phyloP scores from a whole-genome alignment of 306 rosid genomes.

The Glycine latifolia region DNA sequence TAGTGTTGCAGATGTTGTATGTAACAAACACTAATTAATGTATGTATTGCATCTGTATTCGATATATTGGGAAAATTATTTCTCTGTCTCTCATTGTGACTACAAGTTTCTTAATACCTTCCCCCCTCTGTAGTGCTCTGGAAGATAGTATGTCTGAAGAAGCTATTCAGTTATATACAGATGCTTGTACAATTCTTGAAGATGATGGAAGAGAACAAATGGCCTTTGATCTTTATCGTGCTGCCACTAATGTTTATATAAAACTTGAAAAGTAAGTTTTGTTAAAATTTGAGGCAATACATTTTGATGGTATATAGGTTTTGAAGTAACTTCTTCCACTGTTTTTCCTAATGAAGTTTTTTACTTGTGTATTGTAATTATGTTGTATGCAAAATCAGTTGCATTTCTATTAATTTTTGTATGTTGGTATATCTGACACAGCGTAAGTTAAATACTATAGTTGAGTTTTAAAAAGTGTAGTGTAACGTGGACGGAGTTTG shows the following conservation, averaged over 20 bases:
- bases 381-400: slow-evolving; percentile 2
- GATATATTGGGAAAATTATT: slow-evolving; percentile 10
- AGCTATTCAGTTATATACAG: slow-evolving; percentile 86
- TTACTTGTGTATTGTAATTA: background rate
- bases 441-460: slow-evolving; percentile 9
- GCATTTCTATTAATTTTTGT: slow-evolving; percentile 1
- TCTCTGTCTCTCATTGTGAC: slow-evolving; percentile 15
- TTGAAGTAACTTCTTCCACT: slow-evolving; percentile 26
- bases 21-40: slow-evolving; percentile 3
- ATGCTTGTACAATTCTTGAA: slow-evolving; percentile 86
- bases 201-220: slow-evolving; percentile 94
- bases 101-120: slow-evolving; percentile 22
- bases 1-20: slow-evolving; percentile 12
- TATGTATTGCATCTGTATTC: slow-evolving; percentile 18
- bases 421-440: slow-evolving; percentile 11
- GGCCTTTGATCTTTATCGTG: slow-evolving; percentile 96
- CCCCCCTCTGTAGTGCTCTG: slow-evolving; percentile 66
- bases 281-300: slow-evolving; percentile 1
- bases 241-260: slow-evolving; percentile 69
- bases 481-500: background rate
- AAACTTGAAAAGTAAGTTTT: slow-evolving; percentile 89
- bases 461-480: slow-evolving; percentile 22
- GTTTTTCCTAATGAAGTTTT: background rate
- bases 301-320: slow-evolving; percentile 28
- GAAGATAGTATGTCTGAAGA: slow-evolving; percentile 86